phyloP scores from a whole-genome alignment of 331 rosid genomes.

The Acacia concinna region DNA sequence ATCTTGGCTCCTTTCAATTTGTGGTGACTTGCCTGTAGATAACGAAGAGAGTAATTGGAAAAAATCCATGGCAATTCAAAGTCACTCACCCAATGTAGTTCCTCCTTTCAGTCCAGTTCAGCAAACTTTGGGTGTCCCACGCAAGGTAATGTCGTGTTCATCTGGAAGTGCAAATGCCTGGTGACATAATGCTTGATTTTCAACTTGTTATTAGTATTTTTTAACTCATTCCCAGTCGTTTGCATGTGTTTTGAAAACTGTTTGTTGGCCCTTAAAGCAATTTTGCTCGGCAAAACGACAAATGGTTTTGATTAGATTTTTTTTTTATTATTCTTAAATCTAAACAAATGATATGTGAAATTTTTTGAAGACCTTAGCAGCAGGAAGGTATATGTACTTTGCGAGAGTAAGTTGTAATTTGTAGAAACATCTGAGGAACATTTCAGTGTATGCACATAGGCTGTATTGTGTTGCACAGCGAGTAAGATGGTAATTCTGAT shows the following conservation, averaged over 20 bases:
- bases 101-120: constrained; percentile 51
- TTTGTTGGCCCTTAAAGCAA: constrained; percentile 2
- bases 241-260: constrained; percentile 21
- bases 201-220: constrained; percentile 16
- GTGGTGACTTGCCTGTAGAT: constrained; percentile 50
- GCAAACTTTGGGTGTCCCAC: constrained; percentile 50
- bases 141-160: constrained; percentile 58
- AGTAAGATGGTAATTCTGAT: neutral
- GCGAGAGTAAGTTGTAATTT: too few species aligned
- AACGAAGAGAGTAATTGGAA: constrained; percentile 50
- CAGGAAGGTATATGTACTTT: too few species aligned
- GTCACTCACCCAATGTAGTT: constrained; percentile 48
- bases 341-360: too few species aligned
- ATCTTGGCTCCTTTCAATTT: constrained; percentile 34
- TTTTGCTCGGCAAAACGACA: too few species aligned
- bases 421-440: too few species aligned
- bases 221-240: constrained; percentile 24
- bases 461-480: too few species aligned
- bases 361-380: too few species aligned
- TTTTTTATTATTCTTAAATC: too few species aligned
- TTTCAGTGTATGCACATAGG: too few species aligned
- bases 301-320: too few species aligned
- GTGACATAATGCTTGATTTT: constrained; percentile 14
- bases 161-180: constrained; percentile 24
- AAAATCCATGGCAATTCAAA: constrained; percentile 56